Percentiles rank a stretch among this genome's conserved stretches.
Evolutionary conservation across 176 grass and related monocot species (phyloP).

Genomic region (Elymus sibiricus): DNA sequence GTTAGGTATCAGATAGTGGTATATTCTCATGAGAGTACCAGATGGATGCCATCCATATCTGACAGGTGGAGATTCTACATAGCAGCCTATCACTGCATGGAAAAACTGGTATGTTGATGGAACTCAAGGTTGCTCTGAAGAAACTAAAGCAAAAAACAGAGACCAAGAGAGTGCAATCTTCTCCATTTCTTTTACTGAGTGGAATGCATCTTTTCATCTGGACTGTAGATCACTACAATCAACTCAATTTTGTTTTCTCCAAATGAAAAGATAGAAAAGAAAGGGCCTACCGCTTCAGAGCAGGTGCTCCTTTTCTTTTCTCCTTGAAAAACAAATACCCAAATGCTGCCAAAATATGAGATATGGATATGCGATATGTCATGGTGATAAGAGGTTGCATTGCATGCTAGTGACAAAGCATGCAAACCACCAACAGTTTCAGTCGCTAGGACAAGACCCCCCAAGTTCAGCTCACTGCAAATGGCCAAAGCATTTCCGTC

Average conservation of each 20-base stretch:
- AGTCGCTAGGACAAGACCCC: slow-evolving; percentile 19
- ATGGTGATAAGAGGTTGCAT: not conserved
- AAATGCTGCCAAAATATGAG: not conserved
- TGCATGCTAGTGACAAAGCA: slow-evolving; percentile 17
- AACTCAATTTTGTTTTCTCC: not conserved
- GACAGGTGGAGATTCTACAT: not conserved
- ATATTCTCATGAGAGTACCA: slow-evolving; percentile 10
- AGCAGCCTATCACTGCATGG: not conserved
- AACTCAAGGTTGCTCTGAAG: not conserved
- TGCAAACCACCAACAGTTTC: slow-evolving; percentile 18
- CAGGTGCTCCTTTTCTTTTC: not conserved
- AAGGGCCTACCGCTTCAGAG: not conserved
- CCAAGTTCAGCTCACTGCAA: slow-evolving; percentile 15
- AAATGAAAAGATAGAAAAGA: no score
- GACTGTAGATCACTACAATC: not conserved
- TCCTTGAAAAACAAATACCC: not conserved
- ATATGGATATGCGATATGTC: not conserved
- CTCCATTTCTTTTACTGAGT: not conserved
- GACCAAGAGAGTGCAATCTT: not conserved
- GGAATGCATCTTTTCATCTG: not conserved
- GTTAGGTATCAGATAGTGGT: slow-evolving; percentile 33
- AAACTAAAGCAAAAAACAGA: slow-evolving; percentile 1
- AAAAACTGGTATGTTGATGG: not conserved
- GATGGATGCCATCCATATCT: slow-evolving; percentile 27
- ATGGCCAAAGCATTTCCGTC: slow-evolving; percentile 8